Evolutionary conservation across 139 green algal species (phyloP), one percentile per base, ranked within the genome.

Genomic region (Volvox reticuliferus): DNA sequence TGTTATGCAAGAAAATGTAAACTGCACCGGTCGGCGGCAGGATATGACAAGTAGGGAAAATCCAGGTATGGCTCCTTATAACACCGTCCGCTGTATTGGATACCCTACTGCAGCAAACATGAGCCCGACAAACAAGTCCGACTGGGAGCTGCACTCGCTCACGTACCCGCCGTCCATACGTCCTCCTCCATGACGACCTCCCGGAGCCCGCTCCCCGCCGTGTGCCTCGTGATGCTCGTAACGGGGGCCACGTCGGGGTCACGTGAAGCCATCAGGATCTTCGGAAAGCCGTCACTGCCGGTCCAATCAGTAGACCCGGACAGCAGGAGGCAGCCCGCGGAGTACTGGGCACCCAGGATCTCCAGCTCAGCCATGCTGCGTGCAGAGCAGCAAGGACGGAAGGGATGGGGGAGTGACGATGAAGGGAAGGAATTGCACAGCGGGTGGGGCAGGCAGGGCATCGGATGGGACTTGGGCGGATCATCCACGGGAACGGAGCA

Each of bases 321-420:
- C 88, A 99, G 92, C 79, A 99, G 93, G 89, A 99, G 93, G 24
- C 93, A 93, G 20, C 95, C 95, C 2, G 89, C n/a, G 0, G 67
- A 89, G 90, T 97, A 98, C 76, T 91, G 89, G 1, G 94, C 96
- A 0, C 93, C 95, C 36, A 94, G 92, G 24, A 98, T 95, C 80
- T 98, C 94, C 50, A 97, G 87, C 16, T 63, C 82, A 20, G 81
- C 61, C 14, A 87, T 86, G 12, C 63, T 89, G 65, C n/a, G n/a
- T n/a, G n/a, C 0, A 17, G 19, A 69, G 19, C 19, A 19, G 62
- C 62, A 69, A 69, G 62, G 19, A 69, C 17, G 62, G 17, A 69
- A 69, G 17, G 17, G n/a, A n/a, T n/a, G n/a, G n/a, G n/a, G n/a
- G n/a, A n/a, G n/a, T n/a, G n/a, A n/a, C n/a, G n/a, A n/a, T n/a